Evolutionary conservation across 805 yeast species (phyloP).

Genomic region (Wickerhamomyces chambardii): DNA sequence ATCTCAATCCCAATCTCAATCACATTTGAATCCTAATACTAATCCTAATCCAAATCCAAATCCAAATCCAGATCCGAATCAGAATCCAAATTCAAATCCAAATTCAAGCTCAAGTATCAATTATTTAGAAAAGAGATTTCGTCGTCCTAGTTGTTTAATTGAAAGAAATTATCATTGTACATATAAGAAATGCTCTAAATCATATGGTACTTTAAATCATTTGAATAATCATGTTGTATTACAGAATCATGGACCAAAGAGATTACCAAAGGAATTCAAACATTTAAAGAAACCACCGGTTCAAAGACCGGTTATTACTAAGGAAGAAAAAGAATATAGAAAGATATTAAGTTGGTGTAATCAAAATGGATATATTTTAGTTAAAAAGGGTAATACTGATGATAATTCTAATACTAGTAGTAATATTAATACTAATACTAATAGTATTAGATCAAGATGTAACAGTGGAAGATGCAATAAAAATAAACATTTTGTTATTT

Average conservation of each 20-base stretch:
- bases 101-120: too few relatives aligned
- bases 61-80: too few relatives aligned
- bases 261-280: slow-evolving; percentile 39
- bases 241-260: slow-evolving; percentile 39
- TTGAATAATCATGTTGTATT: slow-evolving; percentile 38
- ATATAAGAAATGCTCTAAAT: slow-evolving; percentile 33
- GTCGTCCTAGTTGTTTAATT: slow-evolving; percentile 39
- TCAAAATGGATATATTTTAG: background rate
- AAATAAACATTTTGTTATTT: too few relatives aligned
- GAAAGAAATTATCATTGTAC: slow-evolving; percentile 39
- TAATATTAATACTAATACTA: too few relatives aligned
- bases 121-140: slow-evolving; percentile 24
- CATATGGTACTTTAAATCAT: slow-evolving; percentile 46
- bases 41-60: too few relatives aligned
- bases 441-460: too few relatives aligned
- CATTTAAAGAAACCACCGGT: slow-evolving; percentile 9
- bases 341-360: background rate
- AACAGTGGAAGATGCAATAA: too few relatives aligned
- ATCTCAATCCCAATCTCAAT: too few relatives aligned
- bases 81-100: too few relatives aligned
- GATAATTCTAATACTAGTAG: too few relatives aligned
- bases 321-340: background rate
- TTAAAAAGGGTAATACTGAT: too few relatives aligned
- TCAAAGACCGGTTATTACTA: background rate
- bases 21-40: too few relatives aligned